These are phyloP conservation scores for Botrytis sinoallii DNA, from an alignment of 2,329 filamentous ascomycete species.

Conservation along the genomic window DNA sequence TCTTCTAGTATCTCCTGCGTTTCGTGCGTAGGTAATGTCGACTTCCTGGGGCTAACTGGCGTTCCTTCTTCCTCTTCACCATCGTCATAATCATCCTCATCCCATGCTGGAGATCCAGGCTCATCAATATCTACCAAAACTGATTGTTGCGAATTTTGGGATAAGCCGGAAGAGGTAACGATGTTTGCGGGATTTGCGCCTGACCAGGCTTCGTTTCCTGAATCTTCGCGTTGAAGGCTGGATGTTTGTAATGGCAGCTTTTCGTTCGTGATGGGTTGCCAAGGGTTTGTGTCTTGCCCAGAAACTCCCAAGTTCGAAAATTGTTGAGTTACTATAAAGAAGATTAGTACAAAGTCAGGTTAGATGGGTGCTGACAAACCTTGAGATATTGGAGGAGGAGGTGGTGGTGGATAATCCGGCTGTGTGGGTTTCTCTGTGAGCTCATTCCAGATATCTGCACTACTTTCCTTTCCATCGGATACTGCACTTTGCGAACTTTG, in stretches of 20 bases:
- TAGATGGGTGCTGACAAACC: conserved; percentile 19
- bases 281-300: conserved; percentile 35
- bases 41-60: conserved; percentile 16
- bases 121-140: conserved; percentile 34
- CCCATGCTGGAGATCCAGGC: conserved; percentile 37
- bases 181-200: background rate
- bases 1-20: conserved; percentile 30
- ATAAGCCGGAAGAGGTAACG: background rate
- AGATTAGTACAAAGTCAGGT: background rate
- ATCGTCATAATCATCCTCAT: conserved; percentile 32
- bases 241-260: conserved; percentile 27
- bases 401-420: conserved; percentile 23
- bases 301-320: conserved; percentile 31
- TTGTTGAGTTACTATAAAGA: conserved; percentile 25
- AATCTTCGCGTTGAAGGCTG: conserved; percentile 27
- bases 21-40: conserved; percentile 21
- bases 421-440: conserved; percentile 22
- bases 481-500: conserved; percentile 18
- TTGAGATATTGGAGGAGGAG: conserved; percentile 25
- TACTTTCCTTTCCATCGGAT: conserved; percentile 29
- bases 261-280: conserved; percentile 32
- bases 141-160: conserved; percentile 22
- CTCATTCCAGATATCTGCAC: conserved; percentile 33
- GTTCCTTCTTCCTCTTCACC: conserved; percentile 4
- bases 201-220: conserved; percentile 34